Base-by-base conservation (phyloP, 2,329 filamentous ascomycete genomes). In the Beauveria bassiana region DNA sequence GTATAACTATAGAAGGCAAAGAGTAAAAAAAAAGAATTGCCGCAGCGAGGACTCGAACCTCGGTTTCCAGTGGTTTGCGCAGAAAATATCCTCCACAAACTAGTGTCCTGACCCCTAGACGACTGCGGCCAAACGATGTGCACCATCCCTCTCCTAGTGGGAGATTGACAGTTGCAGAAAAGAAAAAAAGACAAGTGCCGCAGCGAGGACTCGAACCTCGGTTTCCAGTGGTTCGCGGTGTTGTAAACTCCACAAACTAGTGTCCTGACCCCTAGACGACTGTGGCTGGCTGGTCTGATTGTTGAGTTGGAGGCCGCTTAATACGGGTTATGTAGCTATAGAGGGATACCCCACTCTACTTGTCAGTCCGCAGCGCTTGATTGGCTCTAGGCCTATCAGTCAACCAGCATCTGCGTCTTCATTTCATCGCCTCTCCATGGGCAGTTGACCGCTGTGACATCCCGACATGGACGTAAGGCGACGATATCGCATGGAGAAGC, bases 201-300 rank as follows among this genome's bases (percentile, higher is more conserved):
- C 31, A 34, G 31, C 31, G 31, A 34, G 68, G 68, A 70, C 63
- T 70, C 68, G 68, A 69, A 70, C 68, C 68, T 69, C 67, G 66
- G 65, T 69, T 68, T 67, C 64, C 68, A 70, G 68, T 70, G 68
- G 16, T 64, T 65, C 46, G 62, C 45, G 46, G 61, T 57, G 55
- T 34, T 14, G 38, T 24, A 59, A 8, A 57, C 54, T 57, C 68
- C 68, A 70, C 68, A 70, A 70, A 70, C 68, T 70, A 64, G 63
- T 69, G 66, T 70, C 67, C 65, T 70, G 47, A 68, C 68, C 68
- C 64, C 66, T 70, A 67, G 66, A 70, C 67, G 65, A 70, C 63
- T 66, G 63, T 60, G 64, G 66, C 62, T 20, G n/a, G 16, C 16
- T 46, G 20, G 42, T 53, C 28, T 45, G 12, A 64, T 63, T 52